A percentile compares a stretch with the other conserved stretches of the same genome.
phyloP scores from a whole-genome alignment of 139 green algal species.

The Mychonastes homosphaera region DNA sequence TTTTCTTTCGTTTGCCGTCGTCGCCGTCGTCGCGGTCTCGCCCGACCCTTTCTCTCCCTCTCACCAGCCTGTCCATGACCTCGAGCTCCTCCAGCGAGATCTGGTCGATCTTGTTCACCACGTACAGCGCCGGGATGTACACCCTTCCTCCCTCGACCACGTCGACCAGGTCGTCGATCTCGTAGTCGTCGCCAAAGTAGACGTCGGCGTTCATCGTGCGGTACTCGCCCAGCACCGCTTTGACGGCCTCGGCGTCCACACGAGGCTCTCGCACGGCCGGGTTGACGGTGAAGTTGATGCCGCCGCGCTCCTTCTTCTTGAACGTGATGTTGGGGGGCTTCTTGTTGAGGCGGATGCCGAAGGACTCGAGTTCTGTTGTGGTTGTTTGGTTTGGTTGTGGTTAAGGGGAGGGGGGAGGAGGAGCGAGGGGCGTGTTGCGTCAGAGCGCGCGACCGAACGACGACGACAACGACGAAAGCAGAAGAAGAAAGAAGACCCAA shows the following conservation, averaged over 20 bases:
- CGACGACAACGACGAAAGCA: too few species aligned
- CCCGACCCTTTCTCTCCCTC: too few species aligned
- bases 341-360: constrained; percentile 96
- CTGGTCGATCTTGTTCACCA: constrained; percentile 95
- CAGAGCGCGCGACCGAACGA: too few species aligned
- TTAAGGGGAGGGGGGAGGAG: too few species aligned
- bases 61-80: constrained; percentile 73
- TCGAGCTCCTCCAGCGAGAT: constrained; percentile 93
- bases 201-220: constrained; percentile 91
- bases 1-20: too few species aligned
- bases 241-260: constrained; percentile 85
- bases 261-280: too few species aligned
- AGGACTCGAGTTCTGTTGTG: constrained; percentile 59
- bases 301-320: constrained; percentile 89
- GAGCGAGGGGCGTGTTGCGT: too few species aligned
- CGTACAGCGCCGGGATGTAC: constrained; percentile 95
- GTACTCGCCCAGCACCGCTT: constrained; percentile 69
- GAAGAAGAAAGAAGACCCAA: too few species aligned
- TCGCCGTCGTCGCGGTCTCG: too few species aligned
- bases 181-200: constrained; percentile 64
- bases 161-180: constrained; percentile 92
- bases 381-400: too few species aligned
- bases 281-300: constrained; percentile 54
- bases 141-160: constrained; percentile 87
- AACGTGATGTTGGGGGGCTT: constrained; percentile 85